Evolutionary conservation across 2,329 filamentous ascomycete species (phyloP).

Genomic region (Pyrenochaeta sp.): DNA sequence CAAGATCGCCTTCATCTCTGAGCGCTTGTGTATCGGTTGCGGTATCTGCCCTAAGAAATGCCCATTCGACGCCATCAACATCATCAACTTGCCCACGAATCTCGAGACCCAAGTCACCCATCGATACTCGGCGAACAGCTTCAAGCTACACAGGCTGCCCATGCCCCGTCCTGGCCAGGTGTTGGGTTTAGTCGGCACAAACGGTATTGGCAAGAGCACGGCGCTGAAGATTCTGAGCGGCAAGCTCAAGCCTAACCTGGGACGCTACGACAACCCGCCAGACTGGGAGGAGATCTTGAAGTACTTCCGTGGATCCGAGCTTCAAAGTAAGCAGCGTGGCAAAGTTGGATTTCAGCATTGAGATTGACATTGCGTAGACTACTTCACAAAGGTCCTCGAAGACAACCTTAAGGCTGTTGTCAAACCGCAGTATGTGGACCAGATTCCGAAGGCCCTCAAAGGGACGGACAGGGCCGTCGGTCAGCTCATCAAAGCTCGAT

Average conservation of each 20-base stretch:
- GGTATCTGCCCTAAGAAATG: constrained; percentile 99
- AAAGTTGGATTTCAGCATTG: constrained; percentile 9
- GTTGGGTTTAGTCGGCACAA: constrained; percentile 94
- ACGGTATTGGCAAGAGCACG: constrained; percentile 99
- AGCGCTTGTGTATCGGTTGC: constrained; percentile 94
- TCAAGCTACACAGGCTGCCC: constrained; percentile 97
- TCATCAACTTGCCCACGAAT: constrained; percentile 99
- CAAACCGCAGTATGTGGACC: constrained; percentile 99
- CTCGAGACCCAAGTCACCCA: constrained; percentile 98
- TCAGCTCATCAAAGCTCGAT: constrained; percentile 77
- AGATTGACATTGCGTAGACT: constrained; percentile 67
- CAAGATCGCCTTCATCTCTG: constrained; percentile 97
- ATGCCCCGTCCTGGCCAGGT: constrained; percentile 97
- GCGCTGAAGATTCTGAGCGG: constrained; percentile 98
- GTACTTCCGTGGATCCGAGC: constrained; percentile 95
- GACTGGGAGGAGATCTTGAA: constrained; percentile 99
- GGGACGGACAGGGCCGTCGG: constrained; percentile 81
- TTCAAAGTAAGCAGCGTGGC: constrained; percentile 76
- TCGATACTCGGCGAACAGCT: constrained; percentile 98
- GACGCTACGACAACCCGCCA: constrained; percentile 92
- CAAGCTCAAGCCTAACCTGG: constrained; percentile 98
- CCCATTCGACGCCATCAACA: constrained; percentile 97
- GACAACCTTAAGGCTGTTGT: constrained; percentile 97
- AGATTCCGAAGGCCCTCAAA: constrained; percentile 92
- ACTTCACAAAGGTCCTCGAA: constrained; percentile 98